These are phyloP conservation scores for Dendrocalamus sinicus DNA, from an alignment of 176 grass and related monocot species.

Conservation along the genomic window DNA sequence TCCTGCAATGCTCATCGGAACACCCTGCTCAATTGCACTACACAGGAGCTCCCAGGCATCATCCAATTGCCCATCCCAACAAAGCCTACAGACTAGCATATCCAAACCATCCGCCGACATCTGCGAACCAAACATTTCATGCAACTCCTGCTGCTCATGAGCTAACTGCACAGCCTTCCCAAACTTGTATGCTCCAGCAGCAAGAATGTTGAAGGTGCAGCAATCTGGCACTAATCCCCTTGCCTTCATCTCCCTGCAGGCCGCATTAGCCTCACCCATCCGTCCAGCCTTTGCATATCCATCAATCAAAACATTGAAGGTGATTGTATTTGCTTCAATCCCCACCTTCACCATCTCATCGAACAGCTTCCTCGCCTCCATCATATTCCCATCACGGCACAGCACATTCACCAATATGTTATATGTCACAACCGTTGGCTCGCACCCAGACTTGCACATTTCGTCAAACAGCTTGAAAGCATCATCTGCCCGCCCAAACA, in stretches of 20 bases:
- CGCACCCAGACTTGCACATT: slow-evolving; percentile 52
- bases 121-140: slow-evolving; percentile 55
- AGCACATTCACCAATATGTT: slow-evolving; percentile 73
- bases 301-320: slow-evolving; percentile 88
- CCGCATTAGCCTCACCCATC: slow-evolving; percentile 59
- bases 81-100: slow-evolving; percentile 67
- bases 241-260: slow-evolving; percentile 67
- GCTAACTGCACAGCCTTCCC: slow-evolving; percentile 34
- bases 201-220: slow-evolving; percentile 89
- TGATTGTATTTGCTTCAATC: slow-evolving; percentile 67
- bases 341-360: slow-evolving; percentile 61
- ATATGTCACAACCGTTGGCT: slow-evolving; percentile 65
- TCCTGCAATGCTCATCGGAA: slow-evolving; percentile 58
- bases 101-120: slow-evolving; percentile 48
- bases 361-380: slow-evolving; percentile 68
- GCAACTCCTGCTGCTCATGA: slow-evolving; percentile 23
- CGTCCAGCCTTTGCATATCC: slow-evolving; percentile 76
- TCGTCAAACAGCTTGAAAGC: slow-evolving; percentile 76
- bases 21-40: slow-evolving; percentile 53
- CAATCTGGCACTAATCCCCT: slow-evolving; percentile 76
- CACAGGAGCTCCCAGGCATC: slow-evolving; percentile 61
- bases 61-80: slow-evolving; percentile 73
- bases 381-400: slow-evolving; percentile 68
- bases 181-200: slow-evolving; percentile 68
- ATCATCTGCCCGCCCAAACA: slow-evolving; percentile 50